phyloP scores from a whole-genome alignment of 2,329 filamentous ascomycete species.

The Sclerotinia glacialis region DNA sequence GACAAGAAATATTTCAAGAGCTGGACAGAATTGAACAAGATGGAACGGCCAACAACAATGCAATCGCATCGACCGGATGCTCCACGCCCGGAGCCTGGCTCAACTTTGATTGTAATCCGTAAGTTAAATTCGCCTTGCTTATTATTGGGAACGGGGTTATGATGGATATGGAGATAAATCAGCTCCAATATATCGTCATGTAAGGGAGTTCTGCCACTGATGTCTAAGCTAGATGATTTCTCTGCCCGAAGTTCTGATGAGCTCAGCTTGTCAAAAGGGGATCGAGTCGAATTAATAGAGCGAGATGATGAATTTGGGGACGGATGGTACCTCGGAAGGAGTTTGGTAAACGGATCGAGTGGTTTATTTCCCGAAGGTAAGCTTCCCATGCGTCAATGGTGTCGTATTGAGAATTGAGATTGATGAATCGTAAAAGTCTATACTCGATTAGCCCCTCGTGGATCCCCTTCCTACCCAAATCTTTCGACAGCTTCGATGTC shows the following conservation, averaged over 20 bases:
- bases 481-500: slow-evolving; percentile 27
- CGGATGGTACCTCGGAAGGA: slow-evolving; percentile 78
- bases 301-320: slow-evolving; percentile 86
- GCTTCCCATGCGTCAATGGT: slow-evolving; percentile 10
- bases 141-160: neutral
- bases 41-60: slow-evolving; percentile 46
- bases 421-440: slow-evolving; percentile 37
- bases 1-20: neutral
- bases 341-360: slow-evolving; percentile 68
- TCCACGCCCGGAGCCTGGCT: slow-evolving; percentile 57
- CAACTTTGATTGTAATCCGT: slow-evolving; percentile 70
- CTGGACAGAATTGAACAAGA: slow-evolving; percentile 29
- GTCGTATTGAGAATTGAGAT: slow-evolving; percentile 16
- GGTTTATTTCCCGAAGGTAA: slow-evolving; percentile 81
- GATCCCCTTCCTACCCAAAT: slow-evolving; percentile 35
- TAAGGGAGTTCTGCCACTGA: slow-evolving; percentile 6
- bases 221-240: slow-evolving; percentile 71
- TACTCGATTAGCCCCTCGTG: slow-evolving; percentile 39
- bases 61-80: slow-evolving; percentile 41
- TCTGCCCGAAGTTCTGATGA: slow-evolving; percentile 88
- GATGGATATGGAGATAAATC: slow-evolving; percentile 14
- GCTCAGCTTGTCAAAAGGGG: slow-evolving; percentile 80
- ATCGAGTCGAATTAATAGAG: slow-evolving; percentile 79
- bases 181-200: neutral
- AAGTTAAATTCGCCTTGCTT: slow-evolving; percentile 50